Conservation (phyloP, 2,329 filamentous ascomycete species). For the Ophiostoma pallidulum region DNA sequence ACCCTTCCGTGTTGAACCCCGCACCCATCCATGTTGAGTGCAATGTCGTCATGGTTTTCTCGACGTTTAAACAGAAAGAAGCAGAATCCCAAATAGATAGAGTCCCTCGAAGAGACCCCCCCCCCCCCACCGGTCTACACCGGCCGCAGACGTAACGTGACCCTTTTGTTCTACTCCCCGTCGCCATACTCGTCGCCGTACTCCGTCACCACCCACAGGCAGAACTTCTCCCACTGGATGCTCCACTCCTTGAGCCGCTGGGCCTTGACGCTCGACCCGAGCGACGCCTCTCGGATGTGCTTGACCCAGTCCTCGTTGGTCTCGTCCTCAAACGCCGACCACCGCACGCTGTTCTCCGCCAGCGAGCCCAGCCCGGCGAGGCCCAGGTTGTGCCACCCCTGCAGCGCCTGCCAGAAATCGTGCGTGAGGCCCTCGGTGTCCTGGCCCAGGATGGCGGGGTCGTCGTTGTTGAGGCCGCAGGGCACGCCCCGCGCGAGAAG, state of each 20-base stretch:
- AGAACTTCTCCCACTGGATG: slow-evolving; percentile 79
- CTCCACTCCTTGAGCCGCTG: slow-evolving; percentile 68
- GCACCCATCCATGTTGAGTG: slow-evolving; percentile 6
- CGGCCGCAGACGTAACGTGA: too few species aligned
- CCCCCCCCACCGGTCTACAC: too few species aligned
- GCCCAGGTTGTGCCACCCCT: slow-evolving; percentile 86
- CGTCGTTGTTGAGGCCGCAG: slow-evolving; percentile 81
- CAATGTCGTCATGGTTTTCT: background rate
- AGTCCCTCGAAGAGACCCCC: slow-evolving; percentile 10
- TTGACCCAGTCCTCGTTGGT: slow-evolving; percentile 58
- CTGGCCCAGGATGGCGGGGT: slow-evolving; percentile 77
- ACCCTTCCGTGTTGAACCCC: slow-evolving; percentile 2
- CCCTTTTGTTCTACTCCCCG: slow-evolving; percentile 14
- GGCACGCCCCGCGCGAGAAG: slow-evolving; percentile 76
- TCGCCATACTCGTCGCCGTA: slow-evolving; percentile 55
- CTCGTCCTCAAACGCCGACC: slow-evolving; percentile 82
- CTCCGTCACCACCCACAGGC: slow-evolving; percentile 78
- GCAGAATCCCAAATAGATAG: slow-evolving; percentile 10
- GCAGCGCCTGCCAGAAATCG: slow-evolving; percentile 89
- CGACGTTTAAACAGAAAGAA: background rate
- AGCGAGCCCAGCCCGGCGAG: slow-evolving; percentile 76
- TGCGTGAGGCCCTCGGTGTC: slow-evolving; percentile 75
- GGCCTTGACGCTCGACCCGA: slow-evolving; percentile 63
- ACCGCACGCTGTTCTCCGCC: slow-evolving; percentile 86
- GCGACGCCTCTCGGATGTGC: slow-evolving; percentile 63